Evolutionary conservation across 257 asterid genomes (phyloP).

Genomic region (Primulina tabacum): DNA sequence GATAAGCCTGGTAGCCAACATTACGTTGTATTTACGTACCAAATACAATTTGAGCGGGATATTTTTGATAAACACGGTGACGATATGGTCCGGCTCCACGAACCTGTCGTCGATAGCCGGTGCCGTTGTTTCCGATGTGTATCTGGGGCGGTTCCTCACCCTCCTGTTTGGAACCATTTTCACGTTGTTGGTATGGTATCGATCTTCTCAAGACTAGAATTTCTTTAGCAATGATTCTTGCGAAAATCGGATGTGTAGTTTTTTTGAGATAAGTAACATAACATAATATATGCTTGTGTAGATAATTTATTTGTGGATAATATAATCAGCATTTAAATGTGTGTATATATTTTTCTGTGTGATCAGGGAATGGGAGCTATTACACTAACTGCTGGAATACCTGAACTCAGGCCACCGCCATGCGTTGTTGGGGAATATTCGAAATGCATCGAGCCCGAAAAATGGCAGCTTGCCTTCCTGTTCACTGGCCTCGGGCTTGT

Average conservation of each 20-base stretch:
- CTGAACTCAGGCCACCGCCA: constrained; percentile 50
- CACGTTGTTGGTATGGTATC: constrained; percentile 47
- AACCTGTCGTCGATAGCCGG: constrained; percentile 61
- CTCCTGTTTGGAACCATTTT: constrained; percentile 60
- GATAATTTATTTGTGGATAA: neutral
- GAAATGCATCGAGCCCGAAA: constrained; percentile 43
- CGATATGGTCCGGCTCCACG: constrained; percentile 61
- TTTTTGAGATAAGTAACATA: neutral
- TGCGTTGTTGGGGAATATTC: constrained; percentile 29
- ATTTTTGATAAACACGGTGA: constrained; percentile 58
- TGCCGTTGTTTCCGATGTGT: constrained; percentile 62
- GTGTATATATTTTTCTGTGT: neutral
- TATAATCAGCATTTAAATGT: neutral
- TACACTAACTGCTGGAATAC: constrained; percentile 55
- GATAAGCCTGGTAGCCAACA: constrained; percentile 63
- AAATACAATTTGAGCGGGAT: constrained; percentile 63
- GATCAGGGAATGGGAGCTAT: constrained; percentile 58
- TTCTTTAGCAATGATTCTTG: neutral
- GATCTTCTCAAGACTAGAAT: neutral
- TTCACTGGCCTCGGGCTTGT: constrained; percentile 50
- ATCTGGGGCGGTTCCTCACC: constrained; percentile 62
- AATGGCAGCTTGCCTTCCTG: constrained; percentile 60
- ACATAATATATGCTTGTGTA: neutral
- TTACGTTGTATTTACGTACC: constrained; percentile 57
- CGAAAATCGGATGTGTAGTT: neutral